Evolutionary conservation across 495 filamentous ascomycete genomes (phyloP).

Genomic region (Hypoxylon lenormandii): DNA sequence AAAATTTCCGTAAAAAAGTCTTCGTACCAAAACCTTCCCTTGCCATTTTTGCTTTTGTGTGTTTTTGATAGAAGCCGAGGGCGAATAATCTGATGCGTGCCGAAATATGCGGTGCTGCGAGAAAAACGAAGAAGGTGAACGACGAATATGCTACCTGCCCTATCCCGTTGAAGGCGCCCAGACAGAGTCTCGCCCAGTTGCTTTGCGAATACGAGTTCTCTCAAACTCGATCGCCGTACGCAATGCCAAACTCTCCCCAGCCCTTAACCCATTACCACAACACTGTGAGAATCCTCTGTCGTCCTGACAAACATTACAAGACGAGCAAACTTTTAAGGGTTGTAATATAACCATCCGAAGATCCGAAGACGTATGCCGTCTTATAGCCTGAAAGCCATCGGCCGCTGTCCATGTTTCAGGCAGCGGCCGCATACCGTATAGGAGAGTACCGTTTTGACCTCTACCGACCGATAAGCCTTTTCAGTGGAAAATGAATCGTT

Average conservation of each 20-base stretch:
- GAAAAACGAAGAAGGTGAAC: slow-evolving; percentile 35
- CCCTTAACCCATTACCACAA: slow-evolving; percentile 31
- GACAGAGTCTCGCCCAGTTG: slow-evolving; percentile 30
- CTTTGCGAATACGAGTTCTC: slow-evolving; percentile 33
- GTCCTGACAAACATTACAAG: slow-evolving; percentile 17
- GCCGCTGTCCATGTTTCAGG: slow-evolving; percentile 42
- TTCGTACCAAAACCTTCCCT: slow-evolving; percentile 32
- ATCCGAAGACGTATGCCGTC: slow-evolving; percentile 35
- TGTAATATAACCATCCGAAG: slow-evolving; percentile 40
- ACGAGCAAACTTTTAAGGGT: slow-evolving; percentile 33
- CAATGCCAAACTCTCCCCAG: slow-evolving; percentile 23
- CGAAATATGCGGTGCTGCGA: slow-evolving; percentile 48
- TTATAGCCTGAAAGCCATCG: slow-evolving; percentile 46
- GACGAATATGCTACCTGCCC: slow-evolving; percentile 39
- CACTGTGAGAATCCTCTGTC: slow-evolving; percentile 24
- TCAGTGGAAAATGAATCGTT: slow-evolving; percentile 34
- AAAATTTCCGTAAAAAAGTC: slow-evolving; percentile 32
- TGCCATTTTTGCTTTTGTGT: slow-evolving; percentile 39
- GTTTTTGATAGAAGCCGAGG: slow-evolving; percentile 31
- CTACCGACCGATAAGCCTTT: slow-evolving; percentile 39
- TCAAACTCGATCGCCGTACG: slow-evolving; percentile 23
- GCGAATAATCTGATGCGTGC: slow-evolving; percentile 44
- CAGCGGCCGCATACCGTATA: slow-evolving; percentile 39
- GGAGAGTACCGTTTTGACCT: slow-evolving; percentile 50
- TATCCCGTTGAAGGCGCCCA: slow-evolving; percentile 34